These are phyloP conservation scores for Sinapis alba DNA, from an alignment of 441 rosid genomes.

Conservation along the genomic window DNA sequence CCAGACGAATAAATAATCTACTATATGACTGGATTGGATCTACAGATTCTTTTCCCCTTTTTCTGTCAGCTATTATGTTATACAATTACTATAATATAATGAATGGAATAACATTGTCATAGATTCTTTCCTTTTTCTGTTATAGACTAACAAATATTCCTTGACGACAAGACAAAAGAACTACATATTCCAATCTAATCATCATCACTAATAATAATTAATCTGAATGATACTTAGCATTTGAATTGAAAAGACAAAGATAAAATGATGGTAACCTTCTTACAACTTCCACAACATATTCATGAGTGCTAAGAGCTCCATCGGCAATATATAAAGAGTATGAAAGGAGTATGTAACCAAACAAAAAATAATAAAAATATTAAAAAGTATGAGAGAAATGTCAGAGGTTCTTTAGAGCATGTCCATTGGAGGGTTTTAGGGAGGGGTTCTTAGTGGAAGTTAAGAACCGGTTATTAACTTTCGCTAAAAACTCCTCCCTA, in stretches of 20 bases:
- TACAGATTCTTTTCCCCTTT: not conserved
- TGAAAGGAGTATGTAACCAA: too few species aligned
- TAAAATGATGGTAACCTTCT: slow-evolving; percentile 8
- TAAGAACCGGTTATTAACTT: too few species aligned
- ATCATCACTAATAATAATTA: not conserved
- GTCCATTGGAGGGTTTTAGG: too few species aligned
- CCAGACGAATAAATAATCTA: slow-evolving; percentile 13
- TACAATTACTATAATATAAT: not conserved
- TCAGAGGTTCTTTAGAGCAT: too few species aligned
- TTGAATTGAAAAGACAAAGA: not conserved
- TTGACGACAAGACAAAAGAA: slow-evolving; percentile 13
- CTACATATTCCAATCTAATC: not conserved
- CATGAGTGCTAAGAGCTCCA: not conserved
- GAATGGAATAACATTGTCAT: not conserved
- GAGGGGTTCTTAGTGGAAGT: too few species aligned
- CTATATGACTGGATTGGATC: slow-evolving; percentile 17
- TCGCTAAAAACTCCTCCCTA: too few species aligned
- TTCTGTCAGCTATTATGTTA: not conserved
- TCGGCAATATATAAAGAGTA: too few species aligned
- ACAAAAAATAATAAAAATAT: too few species aligned
- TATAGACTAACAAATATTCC: slow-evolving; percentile 22
- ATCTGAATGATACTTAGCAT: slow-evolving; percentile 1
- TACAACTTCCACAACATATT: not conserved
- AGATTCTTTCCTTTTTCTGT: slow-evolving; percentile 1
- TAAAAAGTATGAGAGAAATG: too few species aligned